These are phyloP conservation scores for Arthroderma sp. DNA, from an alignment of 2,329 filamentous ascomycete species.

Conservation along the genomic window DNA sequence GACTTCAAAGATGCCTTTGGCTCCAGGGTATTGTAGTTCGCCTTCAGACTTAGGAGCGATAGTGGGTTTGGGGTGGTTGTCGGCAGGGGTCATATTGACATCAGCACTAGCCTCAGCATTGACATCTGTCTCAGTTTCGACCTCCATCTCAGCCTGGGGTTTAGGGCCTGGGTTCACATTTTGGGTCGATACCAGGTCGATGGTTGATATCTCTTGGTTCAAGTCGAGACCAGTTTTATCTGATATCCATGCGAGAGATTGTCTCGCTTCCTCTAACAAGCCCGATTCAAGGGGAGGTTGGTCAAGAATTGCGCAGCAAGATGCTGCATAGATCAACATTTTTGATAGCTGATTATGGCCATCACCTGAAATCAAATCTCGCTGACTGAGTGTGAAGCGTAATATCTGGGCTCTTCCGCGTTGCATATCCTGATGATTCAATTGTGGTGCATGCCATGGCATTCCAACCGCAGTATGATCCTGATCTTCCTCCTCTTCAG, in stretches of 20 bases:
- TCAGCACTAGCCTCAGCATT: background rate
- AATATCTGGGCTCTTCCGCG: slow-evolving; percentile 16
- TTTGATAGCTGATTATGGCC: slow-evolving; percentile 13
- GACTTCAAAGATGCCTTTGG: slow-evolving; percentile 26
- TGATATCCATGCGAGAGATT: slow-evolving; percentile 17
- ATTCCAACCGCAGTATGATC: slow-evolving; percentile 8
- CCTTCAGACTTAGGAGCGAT: slow-evolving; percentile 16
- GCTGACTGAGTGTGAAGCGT: slow-evolving; percentile 17
- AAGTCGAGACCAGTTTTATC: slow-evolving; percentile 18
- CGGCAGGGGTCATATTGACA: background rate
- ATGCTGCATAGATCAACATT: slow-evolving; percentile 24
- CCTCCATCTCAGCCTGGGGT: too few species aligned
- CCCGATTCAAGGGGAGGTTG: slow-evolving; percentile 4
- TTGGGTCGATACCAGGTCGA: slow-evolving; percentile 5
- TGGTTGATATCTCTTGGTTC: slow-evolving; percentile 21
- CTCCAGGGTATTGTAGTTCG: slow-evolving; percentile 13
- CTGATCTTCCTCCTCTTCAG: slow-evolving; percentile 8
- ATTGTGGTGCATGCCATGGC: slow-evolving; percentile 9
- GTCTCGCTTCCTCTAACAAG: slow-evolving; percentile 8
- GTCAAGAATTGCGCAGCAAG: slow-evolving; percentile 23
- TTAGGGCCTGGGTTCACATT: background rate
- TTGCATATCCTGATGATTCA: slow-evolving; percentile 9
- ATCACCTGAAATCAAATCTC: slow-evolving; percentile 7
- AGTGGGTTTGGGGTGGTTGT: background rate
- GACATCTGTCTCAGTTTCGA: background rate